These are phyloP conservation scores for Coemansia sp. DNA, from an alignment of 192 early-diverging fungal genomes.

Conservation along the genomic window DNA sequence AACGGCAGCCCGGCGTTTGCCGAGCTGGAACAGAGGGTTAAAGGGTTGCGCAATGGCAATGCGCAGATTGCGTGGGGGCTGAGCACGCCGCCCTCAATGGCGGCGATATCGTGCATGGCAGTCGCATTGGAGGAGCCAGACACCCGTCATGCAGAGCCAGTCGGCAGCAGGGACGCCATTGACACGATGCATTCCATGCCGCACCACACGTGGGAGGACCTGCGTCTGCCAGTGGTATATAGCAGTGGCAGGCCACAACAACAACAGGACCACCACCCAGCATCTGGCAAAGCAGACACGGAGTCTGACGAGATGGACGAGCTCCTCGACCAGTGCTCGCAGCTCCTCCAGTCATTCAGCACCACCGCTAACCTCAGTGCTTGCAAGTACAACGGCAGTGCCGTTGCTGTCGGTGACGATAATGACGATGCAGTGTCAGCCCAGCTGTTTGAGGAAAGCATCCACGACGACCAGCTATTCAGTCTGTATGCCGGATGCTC, in stretches of 20 bases:
- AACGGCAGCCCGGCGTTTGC: neutral
- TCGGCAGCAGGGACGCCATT: neutral
- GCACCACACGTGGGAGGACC: neutral
- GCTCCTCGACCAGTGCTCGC: constrained; percentile 18
- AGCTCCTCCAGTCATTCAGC: constrained; percentile 20
- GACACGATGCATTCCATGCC: neutral
- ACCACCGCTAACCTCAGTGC: neutral
- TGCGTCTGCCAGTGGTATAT: neutral
- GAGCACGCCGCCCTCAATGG: neutral
- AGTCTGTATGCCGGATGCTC: constrained; percentile 19
- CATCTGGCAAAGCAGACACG: neutral
- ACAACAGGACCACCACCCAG: too few relatives aligned
- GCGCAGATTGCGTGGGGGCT: constrained; percentile 1
- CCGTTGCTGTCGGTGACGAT: neutral
- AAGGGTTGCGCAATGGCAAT: neutral
- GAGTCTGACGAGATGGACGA: constrained; percentile 10
- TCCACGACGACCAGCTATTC: constrained; percentile 22
- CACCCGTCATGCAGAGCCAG: neutral
- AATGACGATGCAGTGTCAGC: constrained; percentile 13
- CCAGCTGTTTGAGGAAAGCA: constrained; percentile 32
- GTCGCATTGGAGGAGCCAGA: neutral
- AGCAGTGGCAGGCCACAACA: neutral
- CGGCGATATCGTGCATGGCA: neutral
- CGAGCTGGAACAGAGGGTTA: neutral
- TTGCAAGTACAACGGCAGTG: too few relatives aligned